Evolutionary conservation across 139 green algal species (phyloP), one percentile per base, ranked within the genome.

Genomic region (Picochlorum costavermella): DNA sequence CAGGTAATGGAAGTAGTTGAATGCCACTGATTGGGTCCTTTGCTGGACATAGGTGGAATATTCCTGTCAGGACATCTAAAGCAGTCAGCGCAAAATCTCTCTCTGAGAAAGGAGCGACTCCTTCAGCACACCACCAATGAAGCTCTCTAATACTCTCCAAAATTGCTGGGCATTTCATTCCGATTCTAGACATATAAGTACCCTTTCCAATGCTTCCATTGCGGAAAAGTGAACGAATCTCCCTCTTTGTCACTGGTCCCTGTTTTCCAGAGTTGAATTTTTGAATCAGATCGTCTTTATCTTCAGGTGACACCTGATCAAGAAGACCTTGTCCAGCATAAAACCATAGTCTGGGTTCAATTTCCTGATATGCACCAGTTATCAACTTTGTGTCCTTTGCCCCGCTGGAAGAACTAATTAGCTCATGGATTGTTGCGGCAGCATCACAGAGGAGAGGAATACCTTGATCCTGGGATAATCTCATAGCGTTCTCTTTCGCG

Each of bases 371-470:
- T 8, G 61, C 49, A 8, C 70, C 60, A 5, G 76, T 65, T 13
- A 95, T 77, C 20, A 92, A 72, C 45, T 83, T 76, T 30, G 55
- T 85, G 55, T 86, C 74, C 6, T 83, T 66, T 9, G 84, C 70
- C 3, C 65, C 69, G 31, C 65, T 66, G 11, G 30, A 45, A 1
- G 71, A 74, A 6, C 75, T 58, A 64, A 93, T 81, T 6, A 71
- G 75, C 60, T 92, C 83, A 55, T 96, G 90, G 0, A 82, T 85
- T 2, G 63, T 76, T 55, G 88, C 72, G n/a, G 91, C 64, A n/a
- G 92, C 51, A 63, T 96, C 90, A 9, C 89, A 84, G 12, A 88
- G 67, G 63, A 97, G 73, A 69, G 87, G 63, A 44, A 93, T 67
- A 0, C 86, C 90, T 0, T 87, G 81, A 2, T 77, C 74, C 3